Evolutionary conservation across 1,284 basidiomycete species (phyloP), one percentile per base, ranked within the genome.

Genomic region (Fomes fomentarius): DNA sequence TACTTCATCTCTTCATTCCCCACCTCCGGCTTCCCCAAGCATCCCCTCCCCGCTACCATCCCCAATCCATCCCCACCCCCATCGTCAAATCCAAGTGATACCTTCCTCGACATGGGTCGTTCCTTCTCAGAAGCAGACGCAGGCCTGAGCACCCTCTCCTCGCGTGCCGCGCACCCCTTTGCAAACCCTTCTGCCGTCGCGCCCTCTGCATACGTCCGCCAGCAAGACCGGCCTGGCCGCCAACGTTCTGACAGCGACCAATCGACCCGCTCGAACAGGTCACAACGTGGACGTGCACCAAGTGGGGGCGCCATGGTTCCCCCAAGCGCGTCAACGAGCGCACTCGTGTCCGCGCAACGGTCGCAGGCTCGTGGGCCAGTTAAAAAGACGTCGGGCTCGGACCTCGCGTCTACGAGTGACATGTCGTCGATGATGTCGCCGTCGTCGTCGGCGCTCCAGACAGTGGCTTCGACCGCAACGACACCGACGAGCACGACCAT

Each of bases 131-230:
- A 56, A 4, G 9, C 48, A 1, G 46, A 50, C 28, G 51, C 21
- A 2, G 41, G 46, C 10, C 31, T 43, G 17, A 48, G 39, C 11
- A 48, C 56, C 21, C 53, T 51, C 30, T 25, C 50, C 14, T 43
- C 50, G 25, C 59, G 56, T 38, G 21, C 39, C 41, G 58, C 54
- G 17, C 58, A 61, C 28, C 59, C 56, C 3, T 61, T 61, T 45
- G 59, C 59, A 24, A 54, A 54, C 19, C 56, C 56, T n/a, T 52
- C 54, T 6, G 50, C 47, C 6, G 52, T 44, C 26, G 33, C 30
- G 21, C 31, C 53, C n/a, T 46, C 45, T 1, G 35, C 52, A 5
- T 33, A 25, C 15, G 31, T 10, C 21, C 17, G 31, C n/a, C 35
- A 31, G 30, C 52, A 55, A 21, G 50, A 55, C 26, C 52, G 52